Evolutionary conservation across 306 rosid genomes (phyloP).

Genomic region (Medicago arabica): DNA sequence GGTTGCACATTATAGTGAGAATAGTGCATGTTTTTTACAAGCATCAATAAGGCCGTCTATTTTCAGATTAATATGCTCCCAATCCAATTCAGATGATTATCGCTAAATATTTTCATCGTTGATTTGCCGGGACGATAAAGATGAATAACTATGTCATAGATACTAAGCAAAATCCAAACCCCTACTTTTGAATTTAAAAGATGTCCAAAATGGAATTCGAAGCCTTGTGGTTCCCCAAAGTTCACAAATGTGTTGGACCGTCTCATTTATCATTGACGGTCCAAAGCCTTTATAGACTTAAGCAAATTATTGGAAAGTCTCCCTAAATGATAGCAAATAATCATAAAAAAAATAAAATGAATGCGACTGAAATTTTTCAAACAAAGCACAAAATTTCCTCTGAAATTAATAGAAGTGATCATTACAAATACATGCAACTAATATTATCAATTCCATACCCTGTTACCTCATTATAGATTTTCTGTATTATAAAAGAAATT

Average conservation of each 20-base stretch:
- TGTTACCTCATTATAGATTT: conserved; percentile 16
- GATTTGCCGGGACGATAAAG: neutral
- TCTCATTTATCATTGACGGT: neutral
- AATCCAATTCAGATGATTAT: no score
- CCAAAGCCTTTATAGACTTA: neutral
- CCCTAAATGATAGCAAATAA: neutral
- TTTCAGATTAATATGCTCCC: no score
- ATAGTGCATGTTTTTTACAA: no score
- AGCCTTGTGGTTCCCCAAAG: neutral
- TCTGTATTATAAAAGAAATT: conserved; percentile 4
- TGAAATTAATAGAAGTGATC: neutral
- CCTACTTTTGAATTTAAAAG: neutral
- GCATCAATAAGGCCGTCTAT: no score
- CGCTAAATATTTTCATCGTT: neutral
- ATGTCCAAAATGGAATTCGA: neutral
- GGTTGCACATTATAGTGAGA: no score
- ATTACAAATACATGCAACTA: conserved; percentile 10
- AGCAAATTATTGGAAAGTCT: neutral
- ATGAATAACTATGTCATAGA: neutral
- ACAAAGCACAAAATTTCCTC: conserved; percentile 22
- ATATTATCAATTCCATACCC: neutral
- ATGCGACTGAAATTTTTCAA: conserved; percentile 28
- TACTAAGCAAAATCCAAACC: neutral
- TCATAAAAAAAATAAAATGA: neutral
- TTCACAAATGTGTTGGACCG: neutral